Conservation (phyloP, 441 rosid genomes). For the Aleurites moluccanus region DNA sequence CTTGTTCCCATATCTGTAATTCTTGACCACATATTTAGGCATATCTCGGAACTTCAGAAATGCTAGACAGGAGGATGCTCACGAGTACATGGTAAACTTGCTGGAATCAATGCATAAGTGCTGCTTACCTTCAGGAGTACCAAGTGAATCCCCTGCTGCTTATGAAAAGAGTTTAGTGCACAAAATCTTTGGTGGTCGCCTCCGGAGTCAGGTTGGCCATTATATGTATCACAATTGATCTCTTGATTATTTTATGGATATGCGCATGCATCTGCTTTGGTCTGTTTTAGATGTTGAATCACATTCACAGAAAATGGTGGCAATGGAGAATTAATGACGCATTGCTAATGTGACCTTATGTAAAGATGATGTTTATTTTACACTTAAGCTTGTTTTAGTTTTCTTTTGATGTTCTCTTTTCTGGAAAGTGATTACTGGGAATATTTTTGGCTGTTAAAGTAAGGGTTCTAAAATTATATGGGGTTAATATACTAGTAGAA, state of each 20-base stretch:
- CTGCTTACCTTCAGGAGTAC: constrained; percentile 95
- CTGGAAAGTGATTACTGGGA: background rate
- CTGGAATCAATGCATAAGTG: constrained; percentile 98
- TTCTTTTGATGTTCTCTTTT: background rate
- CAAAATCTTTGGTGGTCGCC: constrained; percentile 92
- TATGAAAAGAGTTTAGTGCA: constrained; percentile 94
- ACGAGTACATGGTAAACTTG: constrained; percentile 93
- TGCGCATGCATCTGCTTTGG: background rate
- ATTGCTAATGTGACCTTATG: background rate
- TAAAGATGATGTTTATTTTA: background rate
- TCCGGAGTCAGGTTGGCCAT: constrained; percentile 82
- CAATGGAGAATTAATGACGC: background rate
- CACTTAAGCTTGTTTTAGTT: background rate
- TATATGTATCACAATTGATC: background rate
- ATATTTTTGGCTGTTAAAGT: background rate
- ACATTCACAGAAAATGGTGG: background rate
- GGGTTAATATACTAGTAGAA: background rate
- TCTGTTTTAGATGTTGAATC: constrained; percentile 2
- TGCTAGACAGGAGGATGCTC: constrained; percentile 92
- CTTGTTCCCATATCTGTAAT: constrained; percentile 23
- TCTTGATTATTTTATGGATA: background rate
- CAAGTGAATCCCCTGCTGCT: constrained; percentile 86
- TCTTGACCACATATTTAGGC: constrained; percentile 54
- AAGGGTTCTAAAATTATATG: background rate
- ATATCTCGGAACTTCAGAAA: constrained; percentile 82